Evolutionary conservation across 2,329 filamentous ascomycete species (phyloP), one percentile per base, ranked within the genome.

Genomic region (Exophiala sp.): DNA sequence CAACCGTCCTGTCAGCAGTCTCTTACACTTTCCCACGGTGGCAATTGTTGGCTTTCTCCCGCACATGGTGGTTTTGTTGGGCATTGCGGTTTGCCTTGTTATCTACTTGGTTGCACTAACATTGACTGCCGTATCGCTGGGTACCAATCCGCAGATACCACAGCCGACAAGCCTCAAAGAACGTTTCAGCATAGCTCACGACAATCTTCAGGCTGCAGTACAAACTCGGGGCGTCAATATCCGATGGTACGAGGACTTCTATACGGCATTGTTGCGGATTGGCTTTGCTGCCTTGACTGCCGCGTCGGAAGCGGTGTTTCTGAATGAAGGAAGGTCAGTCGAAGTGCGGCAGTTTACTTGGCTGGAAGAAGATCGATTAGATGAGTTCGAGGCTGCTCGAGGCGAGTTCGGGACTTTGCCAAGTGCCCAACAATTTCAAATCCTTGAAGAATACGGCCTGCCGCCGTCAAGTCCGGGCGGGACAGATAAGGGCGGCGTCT

Each of bases 41-140:
- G 96, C 88, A 62, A 89, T 97, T 51, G 85, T 97, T 23, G 88
- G 91, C 1, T 96, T 97, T 65, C 85, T 97, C 29, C 93, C 93
- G 1, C 91, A 97, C 66, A 76, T 97, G n/a, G 73, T 95, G 19
- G 87, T 97, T 10, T 69, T 97, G 1, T 62, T 78, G 6, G 93
- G 91, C 0, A 95, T 96, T 40, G 52, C 80, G 3, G 71, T 84
- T 13, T 97, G 93, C 64, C 74, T 80, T 2, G 63, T 74, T 6
- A 94, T 98, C 41, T 97, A 97, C 64, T 70, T 71, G 0, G 61
- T 93, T 18, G 90, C 91, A 2, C 72, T 97, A 22, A 50, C 83
- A 0, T 75, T 96, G 4, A 91, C 88, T 1, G 85, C 86, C 0
- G 65, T 88, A 32, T 83, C 82, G 1, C 72, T 82, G 2, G 56